Percentiles rank a stretch among this genome's conserved stretches.
phyloP scores from a whole-genome alignment of 2,329 filamentous ascomycete species.

The Tolypocladium nubicola region DNA sequence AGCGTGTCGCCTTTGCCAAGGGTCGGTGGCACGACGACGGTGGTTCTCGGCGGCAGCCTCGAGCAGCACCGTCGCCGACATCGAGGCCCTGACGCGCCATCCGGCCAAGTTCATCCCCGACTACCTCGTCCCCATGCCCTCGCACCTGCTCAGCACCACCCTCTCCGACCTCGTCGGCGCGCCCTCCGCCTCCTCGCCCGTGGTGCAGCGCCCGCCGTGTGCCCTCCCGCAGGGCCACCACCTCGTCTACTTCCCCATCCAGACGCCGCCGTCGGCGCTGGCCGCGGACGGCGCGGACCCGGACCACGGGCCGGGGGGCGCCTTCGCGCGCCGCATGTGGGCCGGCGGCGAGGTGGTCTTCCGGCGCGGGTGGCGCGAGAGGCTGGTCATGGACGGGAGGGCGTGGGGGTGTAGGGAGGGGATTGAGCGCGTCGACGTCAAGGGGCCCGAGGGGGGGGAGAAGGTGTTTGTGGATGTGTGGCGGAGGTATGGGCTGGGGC shows the following conservation, averaged over 20 bases:
- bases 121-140: slow-evolving; percentile 45
- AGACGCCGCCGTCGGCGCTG: slow-evolving; percentile 49
- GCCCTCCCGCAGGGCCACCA: slow-evolving; percentile 61
- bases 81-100: slow-evolving; percentile 13
- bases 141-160: slow-evolving; percentile 53
- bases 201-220: slow-evolving; percentile 11
- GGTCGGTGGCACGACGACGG: background rate
- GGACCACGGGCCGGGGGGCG: slow-evolving; percentile 61
- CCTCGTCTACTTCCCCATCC: slow-evolving; percentile 76
- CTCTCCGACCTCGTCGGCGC: slow-evolving; percentile 43
- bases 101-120: slow-evolving; percentile 28
- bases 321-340: slow-evolving; percentile 77
- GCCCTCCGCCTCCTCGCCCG: slow-evolving; percentile 5
- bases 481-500: slow-evolving; percentile 29
- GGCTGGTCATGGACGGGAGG: slow-evolving; percentile 27
- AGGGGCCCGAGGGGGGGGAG: slow-evolving; percentile 21
- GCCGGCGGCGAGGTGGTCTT: slow-evolving; percentile 66
- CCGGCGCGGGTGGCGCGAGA: slow-evolving; percentile 15
- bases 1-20: background rate
- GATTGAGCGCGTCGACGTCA: slow-evolving; percentile 26
- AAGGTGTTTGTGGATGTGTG: slow-evolving; percentile 42
- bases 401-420: slow-evolving; percentile 33
- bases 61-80: background rate
- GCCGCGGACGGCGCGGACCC: slow-evolving; percentile 78
- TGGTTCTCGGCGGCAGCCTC: background rate